phyloP scores from a whole-genome alignment of 2,329 filamentous ascomycete species.

The Orbilia blumenaviensis region DNA sequence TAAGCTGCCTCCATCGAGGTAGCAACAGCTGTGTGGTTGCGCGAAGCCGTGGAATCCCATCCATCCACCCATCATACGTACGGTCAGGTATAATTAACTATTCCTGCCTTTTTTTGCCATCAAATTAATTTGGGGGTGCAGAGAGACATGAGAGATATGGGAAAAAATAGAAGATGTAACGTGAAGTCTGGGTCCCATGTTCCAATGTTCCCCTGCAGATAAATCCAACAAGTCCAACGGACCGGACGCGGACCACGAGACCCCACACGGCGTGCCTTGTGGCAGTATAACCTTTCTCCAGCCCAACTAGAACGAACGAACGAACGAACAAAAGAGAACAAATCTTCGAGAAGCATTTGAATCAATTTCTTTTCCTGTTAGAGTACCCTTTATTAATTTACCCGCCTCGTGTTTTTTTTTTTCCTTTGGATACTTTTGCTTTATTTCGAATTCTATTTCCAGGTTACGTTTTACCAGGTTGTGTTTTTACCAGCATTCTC shows the following conservation, averaged over 20 bases:
- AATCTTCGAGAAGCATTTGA: neutral
- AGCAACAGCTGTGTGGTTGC: conserved; percentile 20
- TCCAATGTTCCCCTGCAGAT: conserved; percentile 31
- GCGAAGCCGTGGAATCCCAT: conserved; percentile 29
- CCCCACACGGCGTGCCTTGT: neutral
- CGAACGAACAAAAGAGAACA: too few relatives aligned
- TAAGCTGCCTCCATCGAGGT: conserved; percentile 36
- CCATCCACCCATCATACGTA: too few relatives aligned
- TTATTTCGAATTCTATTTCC: too few relatives aligned
- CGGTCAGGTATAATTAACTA: too few relatives aligned
- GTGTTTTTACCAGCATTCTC: too few relatives aligned
- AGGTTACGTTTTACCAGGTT: too few relatives aligned
- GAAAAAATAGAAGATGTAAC: conserved; percentile 8
- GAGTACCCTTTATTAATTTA: too few relatives aligned
- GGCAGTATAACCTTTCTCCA: neutral
- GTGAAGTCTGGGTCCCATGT: neutral
- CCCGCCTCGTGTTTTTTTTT: neutral
- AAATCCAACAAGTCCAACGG: conserved; percentile 37
- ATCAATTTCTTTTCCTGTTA: neutral
- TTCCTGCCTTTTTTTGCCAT: neutral
- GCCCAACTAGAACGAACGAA: too few relatives aligned
- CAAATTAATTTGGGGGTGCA: neutral
- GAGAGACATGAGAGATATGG: neutral
- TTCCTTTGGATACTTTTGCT: too few relatives aligned
- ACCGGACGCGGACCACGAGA: conserved; percentile 8